phyloP scores from a whole-genome alignment of 106 monocot species.

The Allium fistulosum region DNA sequence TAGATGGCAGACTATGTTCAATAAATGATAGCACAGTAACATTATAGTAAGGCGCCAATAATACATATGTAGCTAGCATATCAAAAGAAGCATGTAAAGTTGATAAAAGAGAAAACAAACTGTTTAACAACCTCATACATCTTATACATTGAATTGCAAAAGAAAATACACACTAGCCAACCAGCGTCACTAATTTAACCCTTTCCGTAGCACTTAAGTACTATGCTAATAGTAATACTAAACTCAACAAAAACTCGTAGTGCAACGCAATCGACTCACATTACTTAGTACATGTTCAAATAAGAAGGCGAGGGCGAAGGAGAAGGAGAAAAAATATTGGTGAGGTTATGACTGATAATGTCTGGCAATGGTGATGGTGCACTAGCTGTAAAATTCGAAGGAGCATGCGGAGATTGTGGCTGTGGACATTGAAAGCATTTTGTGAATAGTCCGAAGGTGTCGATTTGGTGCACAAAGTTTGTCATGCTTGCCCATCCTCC shows the following conservation, averaged over 20 bases:
- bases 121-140: neutral
- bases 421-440: constrained; percentile 88
- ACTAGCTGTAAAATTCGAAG: neutral
- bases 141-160: constrained; percentile 6
- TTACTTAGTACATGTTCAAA: neutral
- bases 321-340: neutral
- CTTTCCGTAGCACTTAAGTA: neutral
- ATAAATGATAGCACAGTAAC: neutral
- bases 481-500: constrained; percentile 92
- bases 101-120: neutral
- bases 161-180: neutral
- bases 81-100: neutral
- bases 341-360: constrained; percentile 2
- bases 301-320: constrained; percentile 11
- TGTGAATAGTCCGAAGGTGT: constrained; percentile 79
- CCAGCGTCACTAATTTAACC: neutral
- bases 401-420: constrained; percentile 14
- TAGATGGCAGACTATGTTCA: neutral
- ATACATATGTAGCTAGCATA: neutral
- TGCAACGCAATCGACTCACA: neutral
- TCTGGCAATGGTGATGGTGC: constrained; percentile 20
- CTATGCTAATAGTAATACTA: neutral
- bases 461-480: constrained; percentile 76
- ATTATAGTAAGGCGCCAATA: neutral
- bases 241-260: neutral